Conservation (phyloP, 257 asterid species). For the Solanum sitiens region DNA sequence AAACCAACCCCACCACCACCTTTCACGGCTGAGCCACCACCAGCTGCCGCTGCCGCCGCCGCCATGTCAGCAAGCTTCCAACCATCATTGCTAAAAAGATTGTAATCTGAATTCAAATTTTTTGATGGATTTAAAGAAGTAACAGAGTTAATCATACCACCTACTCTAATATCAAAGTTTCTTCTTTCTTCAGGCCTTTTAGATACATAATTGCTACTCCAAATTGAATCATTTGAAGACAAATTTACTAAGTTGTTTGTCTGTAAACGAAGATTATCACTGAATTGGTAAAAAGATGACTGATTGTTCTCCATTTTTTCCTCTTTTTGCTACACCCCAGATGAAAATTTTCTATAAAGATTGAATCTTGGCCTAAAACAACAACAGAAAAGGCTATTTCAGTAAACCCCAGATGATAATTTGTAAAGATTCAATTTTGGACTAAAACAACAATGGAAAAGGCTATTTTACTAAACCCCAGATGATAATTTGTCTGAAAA, state of each 20-base stretch:
- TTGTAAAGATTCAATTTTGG: background rate
- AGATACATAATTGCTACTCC: slow-evolving; percentile 59
- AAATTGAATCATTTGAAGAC: slow-evolving; percentile 79
- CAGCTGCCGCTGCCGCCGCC: slow-evolving; percentile 2
- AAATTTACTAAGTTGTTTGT: slow-evolving; percentile 42
- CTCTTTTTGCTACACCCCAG: background rate
- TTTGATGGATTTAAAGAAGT: background rate
- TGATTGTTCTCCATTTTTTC: slow-evolving; percentile 34
- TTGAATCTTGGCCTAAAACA: background rate
- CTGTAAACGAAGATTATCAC: slow-evolving; percentile 79
- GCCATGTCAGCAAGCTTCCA: slow-evolving; percentile 39
- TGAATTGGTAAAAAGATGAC: slow-evolving; percentile 83
- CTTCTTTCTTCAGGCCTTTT: slow-evolving; percentile 63
- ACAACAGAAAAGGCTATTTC: background rate
- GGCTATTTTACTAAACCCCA: too few species aligned
- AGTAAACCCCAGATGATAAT: background rate
- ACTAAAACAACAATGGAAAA: background rate
- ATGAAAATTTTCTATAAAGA: background rate
- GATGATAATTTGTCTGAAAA: background rate
- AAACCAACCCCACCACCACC: slow-evolving; percentile 38
- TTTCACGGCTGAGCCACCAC: background rate
- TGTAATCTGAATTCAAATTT: slow-evolving; percentile 22
- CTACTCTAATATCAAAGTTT: slow-evolving; percentile 75
- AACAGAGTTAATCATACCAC: slow-evolving; percentile 21
- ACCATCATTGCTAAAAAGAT: slow-evolving; percentile 23